Evolutionary conservation across 352 stramenopile genomes (phyloP).

Genomic region (Globisporangium spiculum): DNA sequence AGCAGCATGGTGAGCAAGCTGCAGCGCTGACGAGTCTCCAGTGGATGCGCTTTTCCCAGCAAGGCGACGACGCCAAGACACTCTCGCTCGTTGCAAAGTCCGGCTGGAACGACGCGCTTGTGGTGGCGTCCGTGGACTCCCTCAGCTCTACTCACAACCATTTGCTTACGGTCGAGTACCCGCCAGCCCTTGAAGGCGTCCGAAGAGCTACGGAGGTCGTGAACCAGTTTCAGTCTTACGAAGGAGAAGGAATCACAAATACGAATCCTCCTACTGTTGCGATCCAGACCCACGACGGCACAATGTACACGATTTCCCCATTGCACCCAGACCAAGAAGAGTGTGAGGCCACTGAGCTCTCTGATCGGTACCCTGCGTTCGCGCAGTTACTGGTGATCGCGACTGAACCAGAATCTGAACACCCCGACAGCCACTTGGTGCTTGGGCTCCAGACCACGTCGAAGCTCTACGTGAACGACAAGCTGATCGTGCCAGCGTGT

Average conservation of each 20-base stretch:
- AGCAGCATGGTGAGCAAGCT: not conserved
- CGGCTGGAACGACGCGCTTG: constrained; percentile 29
- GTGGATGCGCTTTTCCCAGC: constrained; percentile 26
- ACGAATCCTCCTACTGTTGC: constrained; percentile 11
- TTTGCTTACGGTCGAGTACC: constrained; percentile 3
- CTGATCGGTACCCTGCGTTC: constrained; percentile 30
- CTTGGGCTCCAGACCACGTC: constrained; percentile 41
- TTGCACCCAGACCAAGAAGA: not conserved
- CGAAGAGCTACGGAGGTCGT: constrained; percentile 13
- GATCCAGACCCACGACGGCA: constrained; percentile 41
- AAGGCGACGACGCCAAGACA: constrained; percentile 11
- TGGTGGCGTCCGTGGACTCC: constrained; percentile 6
- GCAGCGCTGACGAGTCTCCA: constrained; percentile 24
- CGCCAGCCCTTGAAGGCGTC: constrained; percentile 17
- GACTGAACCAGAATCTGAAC: constrained; percentile 6
- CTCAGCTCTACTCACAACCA: not conserved
- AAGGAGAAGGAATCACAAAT: not conserved
- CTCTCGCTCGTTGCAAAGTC: constrained; percentile 31
- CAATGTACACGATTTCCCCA: constrained; percentile 27
- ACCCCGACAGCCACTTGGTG: constrained; percentile 17
- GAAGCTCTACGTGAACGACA: constrained; percentile 52
- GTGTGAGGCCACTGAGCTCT: constrained; percentile 10
- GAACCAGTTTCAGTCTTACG: not conserved
- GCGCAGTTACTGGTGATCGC: constrained; percentile 32
- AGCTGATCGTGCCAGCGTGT: constrained; percentile 38